Conservation (phyloP, 495 filamentous ascomycete genomes). For the Bathelium albidoporum region DNA sequence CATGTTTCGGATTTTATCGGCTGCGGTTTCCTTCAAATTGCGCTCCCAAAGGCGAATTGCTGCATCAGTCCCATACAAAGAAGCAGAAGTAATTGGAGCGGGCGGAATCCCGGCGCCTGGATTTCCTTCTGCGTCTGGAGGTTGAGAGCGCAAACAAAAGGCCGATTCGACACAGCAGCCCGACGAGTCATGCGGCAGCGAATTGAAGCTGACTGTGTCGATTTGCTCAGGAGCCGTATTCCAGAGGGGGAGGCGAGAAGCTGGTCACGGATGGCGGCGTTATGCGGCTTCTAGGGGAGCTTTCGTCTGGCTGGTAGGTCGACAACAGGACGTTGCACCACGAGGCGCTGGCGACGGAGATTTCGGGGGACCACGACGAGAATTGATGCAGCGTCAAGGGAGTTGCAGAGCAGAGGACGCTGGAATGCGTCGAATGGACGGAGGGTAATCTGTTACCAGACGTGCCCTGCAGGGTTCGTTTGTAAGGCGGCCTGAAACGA, state of each 20-base stretch:
- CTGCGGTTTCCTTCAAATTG: neutral
- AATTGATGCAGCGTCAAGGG: neutral
- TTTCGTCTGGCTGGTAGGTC: neutral
- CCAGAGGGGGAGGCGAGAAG: neutral
- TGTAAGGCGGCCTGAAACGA: constrained; percentile 2
- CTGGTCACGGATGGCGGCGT: neutral
- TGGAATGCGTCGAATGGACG: neutral
- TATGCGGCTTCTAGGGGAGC: neutral
- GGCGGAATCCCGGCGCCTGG: neutral
- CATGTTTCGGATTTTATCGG: constrained; percentile 1
- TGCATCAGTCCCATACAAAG: neutral
- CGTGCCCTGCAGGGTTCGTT: neutral
- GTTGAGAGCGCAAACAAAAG: neutral
- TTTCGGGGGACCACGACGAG: neutral
- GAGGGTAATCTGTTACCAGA: constrained; percentile 4
- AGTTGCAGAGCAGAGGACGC: neutral
- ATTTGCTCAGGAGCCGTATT: neutral
- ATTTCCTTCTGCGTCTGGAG: neutral
- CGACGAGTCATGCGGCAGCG: neutral
- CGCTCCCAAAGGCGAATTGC: neutral
- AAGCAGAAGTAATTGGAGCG: neutral
- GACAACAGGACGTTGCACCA: neutral
- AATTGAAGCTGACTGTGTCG: neutral
- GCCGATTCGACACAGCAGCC: neutral
- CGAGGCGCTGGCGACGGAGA: neutral